Conservation (phyloP, 805 yeast genomes). For the Candida nitratophila region DNA sequence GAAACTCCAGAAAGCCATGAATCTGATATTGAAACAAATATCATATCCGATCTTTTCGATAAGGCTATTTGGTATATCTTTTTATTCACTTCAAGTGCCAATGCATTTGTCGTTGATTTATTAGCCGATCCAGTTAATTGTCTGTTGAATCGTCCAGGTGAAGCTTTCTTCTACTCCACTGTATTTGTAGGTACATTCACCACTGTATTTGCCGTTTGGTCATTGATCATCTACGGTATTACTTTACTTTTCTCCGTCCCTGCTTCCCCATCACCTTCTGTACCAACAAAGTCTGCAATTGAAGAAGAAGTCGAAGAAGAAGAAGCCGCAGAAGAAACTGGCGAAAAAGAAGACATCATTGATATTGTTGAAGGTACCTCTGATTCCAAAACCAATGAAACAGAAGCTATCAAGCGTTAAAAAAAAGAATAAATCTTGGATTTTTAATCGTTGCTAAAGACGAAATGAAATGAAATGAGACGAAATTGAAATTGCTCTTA, state of each 20-base stretch:
- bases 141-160: constrained; percentile 39
- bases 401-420: constrained; percentile 22
- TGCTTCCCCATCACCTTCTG: constrained; percentile 3
- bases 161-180: constrained; percentile 40
- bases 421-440: too few species aligned
- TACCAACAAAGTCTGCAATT: background rate
- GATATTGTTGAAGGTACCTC: constrained; percentile 8
- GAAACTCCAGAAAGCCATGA: constrained; percentile 33
- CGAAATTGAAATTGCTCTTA: too few species aligned
- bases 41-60: constrained; percentile 11
- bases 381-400: constrained; percentile 19
- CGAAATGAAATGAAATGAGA: too few species aligned
- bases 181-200: constrained; percentile 30
- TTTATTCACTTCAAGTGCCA: constrained; percentile 19
- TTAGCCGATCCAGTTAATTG: constrained; percentile 37
- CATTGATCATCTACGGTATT: constrained; percentile 26
- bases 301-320: constrained; percentile 14
- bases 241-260: constrained; percentile 14
- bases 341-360: constrained; percentile 3
- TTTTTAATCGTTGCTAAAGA: too few species aligned
- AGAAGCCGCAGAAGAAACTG: constrained; percentile 5
- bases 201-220: constrained; percentile 32
- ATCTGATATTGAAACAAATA: constrained; percentile 10
- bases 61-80: constrained; percentile 13
- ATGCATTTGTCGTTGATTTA: constrained; percentile 32